Conservation (phyloP, 106 monocot genomes). For the Dioscorea dumetorum region DNA sequence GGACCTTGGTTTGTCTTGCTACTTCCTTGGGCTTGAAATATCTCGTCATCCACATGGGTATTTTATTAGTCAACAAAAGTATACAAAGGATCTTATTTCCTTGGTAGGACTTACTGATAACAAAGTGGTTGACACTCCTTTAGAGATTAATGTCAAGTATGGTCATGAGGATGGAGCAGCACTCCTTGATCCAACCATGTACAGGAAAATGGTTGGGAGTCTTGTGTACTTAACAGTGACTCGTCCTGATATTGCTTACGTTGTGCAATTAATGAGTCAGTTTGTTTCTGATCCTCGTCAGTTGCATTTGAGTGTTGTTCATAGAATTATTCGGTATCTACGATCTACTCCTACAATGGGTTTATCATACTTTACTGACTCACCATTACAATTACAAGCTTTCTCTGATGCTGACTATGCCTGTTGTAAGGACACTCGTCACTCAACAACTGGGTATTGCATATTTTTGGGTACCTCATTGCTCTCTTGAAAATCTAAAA, state of each 20-base stretch:
- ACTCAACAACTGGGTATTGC: not conserved
- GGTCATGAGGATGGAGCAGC: not conserved
- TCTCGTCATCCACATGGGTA: not conserved
- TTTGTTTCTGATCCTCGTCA: conserved; percentile 11
- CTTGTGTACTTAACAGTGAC: conserved; percentile 20
- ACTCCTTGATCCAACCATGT: conserved; percentile 13
- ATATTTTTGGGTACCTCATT: conserved; percentile 8
- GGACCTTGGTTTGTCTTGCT: conserved; percentile 17
- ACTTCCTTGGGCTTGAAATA: conserved; percentile 21
- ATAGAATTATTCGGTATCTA: conserved; percentile 19
- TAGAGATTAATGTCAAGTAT: conserved; percentile 8
- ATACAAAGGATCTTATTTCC: not conserved
- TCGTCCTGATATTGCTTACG: conserved; percentile 21
- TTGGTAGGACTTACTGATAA: conserved; percentile 1
- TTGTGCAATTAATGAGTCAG: conserved; percentile 13
- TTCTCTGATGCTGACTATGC: conserved; percentile 3
- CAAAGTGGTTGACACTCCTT: conserved; percentile 2
- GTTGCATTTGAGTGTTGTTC: conserved; percentile 11
- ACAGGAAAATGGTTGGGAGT: conserved; percentile 12
- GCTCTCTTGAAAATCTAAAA: conserved; percentile 18
- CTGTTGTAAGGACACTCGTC: not conserved
- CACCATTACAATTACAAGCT: not conserved
- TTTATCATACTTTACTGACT: not conserved
- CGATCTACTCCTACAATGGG: conserved; percentile 4
- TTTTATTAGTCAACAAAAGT: conserved; percentile 23